These are phyloP conservation scores for Scheffersomyces illinoinensis DNA, from an alignment of 1,139 yeast genomes.

Conservation along the genomic window DNA sequence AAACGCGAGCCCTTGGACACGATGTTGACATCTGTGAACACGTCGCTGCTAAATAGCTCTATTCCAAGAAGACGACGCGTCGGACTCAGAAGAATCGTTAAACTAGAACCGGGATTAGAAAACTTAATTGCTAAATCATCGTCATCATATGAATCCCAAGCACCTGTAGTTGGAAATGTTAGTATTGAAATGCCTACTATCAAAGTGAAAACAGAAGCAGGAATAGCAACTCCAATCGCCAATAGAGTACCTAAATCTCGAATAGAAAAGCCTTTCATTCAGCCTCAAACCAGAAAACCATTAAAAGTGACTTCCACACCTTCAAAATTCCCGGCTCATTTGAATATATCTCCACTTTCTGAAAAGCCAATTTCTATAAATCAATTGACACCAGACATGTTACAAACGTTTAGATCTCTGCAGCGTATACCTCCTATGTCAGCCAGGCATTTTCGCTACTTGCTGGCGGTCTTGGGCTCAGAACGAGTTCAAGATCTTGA, in stretches of 20 bases:
- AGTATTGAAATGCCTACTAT: neutral
- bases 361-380: neutral
- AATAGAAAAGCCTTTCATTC: neutral
- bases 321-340: neutral
- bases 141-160: slow-evolving; percentile 5
- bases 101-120: neutral
- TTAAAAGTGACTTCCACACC: neutral
- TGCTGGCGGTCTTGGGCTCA: neutral
- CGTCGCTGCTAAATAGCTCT: neutral
- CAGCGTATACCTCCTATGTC: neutral
- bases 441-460: neutral
- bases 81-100: neutral
- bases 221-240: neutral
- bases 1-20: neutral
- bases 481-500: neutral
- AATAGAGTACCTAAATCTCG: neutral
- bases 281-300: neutral
- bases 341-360: no score
- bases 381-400: neutral
- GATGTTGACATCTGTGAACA: neutral
- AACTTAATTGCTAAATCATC: neutral
- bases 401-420: neutral
- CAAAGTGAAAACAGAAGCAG: neutral
- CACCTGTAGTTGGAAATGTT: slow-evolving; percentile 4
- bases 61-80: neutral